phyloP scores from a whole-genome alignment of 345 rosid genomes.

The Toxicodendron radicans region DNA sequence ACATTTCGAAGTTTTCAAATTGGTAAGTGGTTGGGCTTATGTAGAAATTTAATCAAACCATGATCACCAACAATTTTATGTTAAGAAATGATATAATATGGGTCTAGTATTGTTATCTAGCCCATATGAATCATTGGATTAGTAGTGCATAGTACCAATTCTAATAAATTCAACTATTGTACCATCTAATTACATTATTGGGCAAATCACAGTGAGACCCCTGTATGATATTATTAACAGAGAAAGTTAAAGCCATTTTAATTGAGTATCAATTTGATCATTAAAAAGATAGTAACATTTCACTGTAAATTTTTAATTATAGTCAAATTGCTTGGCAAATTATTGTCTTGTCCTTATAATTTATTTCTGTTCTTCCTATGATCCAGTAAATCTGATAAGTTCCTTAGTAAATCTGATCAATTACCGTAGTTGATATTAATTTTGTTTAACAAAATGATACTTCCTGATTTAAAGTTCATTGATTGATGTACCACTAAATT shows the following conservation, averaged over 20 bases:
- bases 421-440: neutral
- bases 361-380: neutral
- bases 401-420: neutral
- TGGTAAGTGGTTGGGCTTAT: slow-evolving; percentile 39
- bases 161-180: no score
- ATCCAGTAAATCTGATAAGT: neutral
- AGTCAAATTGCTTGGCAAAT: slow-evolving; percentile 1
- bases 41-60: no score
- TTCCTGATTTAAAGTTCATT: neutral
- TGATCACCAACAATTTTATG: no score
- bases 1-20: slow-evolving; percentile 60
- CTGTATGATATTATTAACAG: no score
- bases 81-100: no score
- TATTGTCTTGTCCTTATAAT: neutral
- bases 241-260: no score
- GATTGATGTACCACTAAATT: neutral
- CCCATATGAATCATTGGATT: no score
- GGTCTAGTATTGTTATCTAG: no score
- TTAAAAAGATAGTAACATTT: neutral
- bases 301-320: neutral
- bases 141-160: no score
- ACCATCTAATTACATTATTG: no score
- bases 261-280: no score
- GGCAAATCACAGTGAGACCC: no score
- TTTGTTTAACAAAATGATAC: neutral